phyloP scores from a whole-genome alignment of 1,284 basidiomycete species.

The Cutaneotrichosporon cavernicola region DNA sequence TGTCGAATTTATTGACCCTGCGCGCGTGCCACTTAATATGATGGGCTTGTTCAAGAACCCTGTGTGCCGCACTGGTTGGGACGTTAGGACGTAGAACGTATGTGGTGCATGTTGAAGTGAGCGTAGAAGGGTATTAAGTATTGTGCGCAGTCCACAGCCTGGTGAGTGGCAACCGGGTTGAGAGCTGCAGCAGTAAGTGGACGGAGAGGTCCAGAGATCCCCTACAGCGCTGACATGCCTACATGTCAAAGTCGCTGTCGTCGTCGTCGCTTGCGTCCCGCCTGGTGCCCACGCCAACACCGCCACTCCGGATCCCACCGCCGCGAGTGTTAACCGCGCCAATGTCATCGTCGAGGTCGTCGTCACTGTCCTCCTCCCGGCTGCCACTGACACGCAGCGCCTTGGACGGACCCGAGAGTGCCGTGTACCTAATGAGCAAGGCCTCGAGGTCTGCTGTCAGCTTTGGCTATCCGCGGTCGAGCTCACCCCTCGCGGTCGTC shows the following conservation, averaged over 20 bases:
- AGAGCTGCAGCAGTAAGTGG: too few relatives aligned
- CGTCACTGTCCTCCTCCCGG: constrained; percentile 16
- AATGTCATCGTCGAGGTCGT: constrained; percentile 35
- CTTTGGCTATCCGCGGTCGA: background rate
- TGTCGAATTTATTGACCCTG: too few relatives aligned
- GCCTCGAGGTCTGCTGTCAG: constrained; percentile 45
- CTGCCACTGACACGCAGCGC: constrained; percentile 20
- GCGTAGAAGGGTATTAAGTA: too few relatives aligned
- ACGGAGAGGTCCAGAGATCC: background rate
- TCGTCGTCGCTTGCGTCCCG: constrained; percentile 35
- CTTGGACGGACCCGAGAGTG: constrained; percentile 45
- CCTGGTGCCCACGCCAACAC: constrained; percentile 24
- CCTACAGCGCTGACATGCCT: background rate
- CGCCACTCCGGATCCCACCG: constrained; percentile 37
- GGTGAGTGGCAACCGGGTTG: too few relatives aligned
- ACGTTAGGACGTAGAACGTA: too few relatives aligned
- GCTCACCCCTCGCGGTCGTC: constrained; percentile 75
- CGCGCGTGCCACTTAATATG: too few relatives aligned
- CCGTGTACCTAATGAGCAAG: constrained; percentile 42
- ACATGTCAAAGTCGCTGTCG: constrained; percentile 52
- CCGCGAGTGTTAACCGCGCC: constrained; percentile 41
- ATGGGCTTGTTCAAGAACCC: too few relatives aligned
- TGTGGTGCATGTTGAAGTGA: too few relatives aligned
- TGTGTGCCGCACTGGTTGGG: too few relatives aligned
- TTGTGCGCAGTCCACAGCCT: too few relatives aligned